Evolutionary conservation across 257 asterid genomes (phyloP), one percentile per base, ranked within the genome.

Genomic region (Oldenlandia corymbosa): DNA sequence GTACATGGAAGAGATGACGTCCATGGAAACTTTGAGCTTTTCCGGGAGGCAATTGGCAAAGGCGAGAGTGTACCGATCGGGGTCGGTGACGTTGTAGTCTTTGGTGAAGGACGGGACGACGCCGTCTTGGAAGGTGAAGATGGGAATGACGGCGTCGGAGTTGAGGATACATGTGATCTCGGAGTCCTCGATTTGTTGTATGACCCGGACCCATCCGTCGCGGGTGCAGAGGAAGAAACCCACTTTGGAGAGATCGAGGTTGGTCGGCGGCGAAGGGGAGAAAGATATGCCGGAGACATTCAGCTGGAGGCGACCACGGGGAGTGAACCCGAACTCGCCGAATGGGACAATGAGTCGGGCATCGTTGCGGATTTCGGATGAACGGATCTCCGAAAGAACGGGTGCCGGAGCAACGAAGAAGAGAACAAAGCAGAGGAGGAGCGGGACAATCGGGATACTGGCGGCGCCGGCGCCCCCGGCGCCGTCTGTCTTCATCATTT

Each of bases 271-370:
- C 64, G 79, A 14, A 62, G 79, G 16, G 41, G 21, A 76, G 37
- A 82, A 53, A 49, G 85, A 53, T 70, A 87, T 78, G 31, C 71
- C 54, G 36, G 86, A 70, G 70, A 90, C 74, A 74, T 79, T 83
- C 71, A 87, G 95, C 70, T 90, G 80, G 52, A 90, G 76, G 34
- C 84, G 91, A 43, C 97, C 97, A 21, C 85, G 85, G 74, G 68
- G 91, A 46, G 95, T 83, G 90, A 87, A 90, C 0, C 97, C 95
- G 76, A 90, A 85, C 66, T 85, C 97, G 73, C 85, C 91, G 70
- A 87, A 84, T 45, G 86, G 87, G 67, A 87, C 85, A n/a, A 87
- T 78, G 30, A 88, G 84, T 0, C 87, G 84, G 65, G 27, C 74
- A 21, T 90, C 95, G 75, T 86, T 82, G 71, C 83, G 82, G 70